Base-by-base conservation (phyloP, 2,329 filamentous ascomycete genomes). In the Hirsutella rhossiliensis region DNA sequence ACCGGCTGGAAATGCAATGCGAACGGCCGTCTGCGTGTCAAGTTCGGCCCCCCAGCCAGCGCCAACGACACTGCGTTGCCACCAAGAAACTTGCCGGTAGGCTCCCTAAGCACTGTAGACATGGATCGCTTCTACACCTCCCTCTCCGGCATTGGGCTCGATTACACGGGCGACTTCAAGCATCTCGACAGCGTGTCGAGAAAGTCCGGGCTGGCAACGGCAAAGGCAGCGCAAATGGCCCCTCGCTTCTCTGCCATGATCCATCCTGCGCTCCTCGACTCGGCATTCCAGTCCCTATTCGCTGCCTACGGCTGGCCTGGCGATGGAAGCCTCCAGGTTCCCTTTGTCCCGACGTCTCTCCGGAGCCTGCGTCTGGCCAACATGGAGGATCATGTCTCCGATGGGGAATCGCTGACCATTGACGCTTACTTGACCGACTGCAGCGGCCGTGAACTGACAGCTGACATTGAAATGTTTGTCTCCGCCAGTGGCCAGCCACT, bases 401-500 rank as follows among this genome's bases (percentile, higher is more conserved):
- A 39, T n/a, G 42, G 34, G 19, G 36, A 43, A 28, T 23, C 18
- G 32, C 18, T 42, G 32, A 18, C 28, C 13, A 42, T 42, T 20
- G 41, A 42, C 34, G n/a, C 34, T 13, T 42, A 42, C 17, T 7
- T 42, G 32, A 42, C 41, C 23, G 32, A 38, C 17, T 23, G 32
- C 11, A 29, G 18, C 17, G 32, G 20, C 8, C 41, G 41, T 11
- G 34, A 42, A 12, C 18, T 42, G 34, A 27, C 31, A n/a, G 41
- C 41, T 15, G 41, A 42, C 17, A 42, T 42, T 38, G 41, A 42
- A 23, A 38, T 42, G 7, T 42, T 42, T n/a, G n/a, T 23, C 27
- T 18, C 23, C 27, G 29, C 41, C 4, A 38, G 36, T 23, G 13
- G 32, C 23, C 32, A n/a, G 28, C 41, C 41, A 2, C 41, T 42